Conservation (phyloP, 164 flowering plant genomes). For the Liquidambar formosana region DNA sequence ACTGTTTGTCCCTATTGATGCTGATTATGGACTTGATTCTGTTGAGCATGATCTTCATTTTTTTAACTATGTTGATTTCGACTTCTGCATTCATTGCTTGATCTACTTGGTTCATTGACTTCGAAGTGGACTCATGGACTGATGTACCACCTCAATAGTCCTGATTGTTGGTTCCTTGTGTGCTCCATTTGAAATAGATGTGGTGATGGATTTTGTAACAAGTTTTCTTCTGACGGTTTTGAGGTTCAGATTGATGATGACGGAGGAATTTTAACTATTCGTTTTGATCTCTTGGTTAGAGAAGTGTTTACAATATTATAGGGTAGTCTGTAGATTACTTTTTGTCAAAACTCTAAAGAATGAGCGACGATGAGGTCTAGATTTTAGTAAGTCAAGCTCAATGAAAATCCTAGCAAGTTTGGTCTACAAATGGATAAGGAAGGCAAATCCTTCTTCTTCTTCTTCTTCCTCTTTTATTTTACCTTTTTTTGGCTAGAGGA, state of each 20-base stretch:
- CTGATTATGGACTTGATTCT: neutral
- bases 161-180: neutral
- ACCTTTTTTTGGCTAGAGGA: too few species aligned
- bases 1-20: neutral
- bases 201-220: neutral
- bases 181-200: neutral
- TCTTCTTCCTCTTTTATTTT: too few species aligned
- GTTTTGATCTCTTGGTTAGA: neutral
- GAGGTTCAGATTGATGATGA: neutral
- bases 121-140: neutral
- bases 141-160: neutral
- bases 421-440: too few species aligned
- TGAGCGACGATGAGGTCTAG: neutral
- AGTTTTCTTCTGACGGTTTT: neutral
- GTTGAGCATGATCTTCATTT: neutral
- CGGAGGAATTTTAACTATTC: neutral
- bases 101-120: neutral
- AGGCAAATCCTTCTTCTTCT: too few species aligned
- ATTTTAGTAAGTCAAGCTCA: neutral
- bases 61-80: neutral
- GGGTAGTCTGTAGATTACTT: neutral
- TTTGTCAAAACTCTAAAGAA: neutral
- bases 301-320: neutral
- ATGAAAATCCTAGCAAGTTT: neutral
- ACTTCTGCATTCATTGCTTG: neutral